Base-by-base conservation (phyloP, 2,329 filamentous ascomycete species). In the Apiospora malaysiana region DNA sequence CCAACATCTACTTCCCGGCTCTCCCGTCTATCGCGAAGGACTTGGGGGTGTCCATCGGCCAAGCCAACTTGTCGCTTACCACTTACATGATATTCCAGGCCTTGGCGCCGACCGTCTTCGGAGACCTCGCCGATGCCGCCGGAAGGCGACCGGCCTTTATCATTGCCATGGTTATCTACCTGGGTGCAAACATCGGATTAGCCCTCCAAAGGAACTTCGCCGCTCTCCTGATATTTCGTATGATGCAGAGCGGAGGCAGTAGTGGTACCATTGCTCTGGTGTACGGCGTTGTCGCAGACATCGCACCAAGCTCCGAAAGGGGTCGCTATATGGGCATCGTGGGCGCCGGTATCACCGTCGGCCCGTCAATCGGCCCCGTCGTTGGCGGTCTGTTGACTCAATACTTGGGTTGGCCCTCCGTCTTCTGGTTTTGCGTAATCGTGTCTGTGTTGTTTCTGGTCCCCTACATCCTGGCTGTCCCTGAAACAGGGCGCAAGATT, bases 251-350 rank as follows among this genome's bases (percentile, higher is more conserved):
- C 43, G 84, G 85, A 0, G 91, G 92, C 0, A 91, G 88, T 77
- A 91, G 89, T 75, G 90, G 90, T 0, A 92, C 91, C 0, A 84
- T 94, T n/a, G 91, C 93, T 0, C 83, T 96, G 0, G 89, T 89
- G 0, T 92, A 88, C 72, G 93, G 90, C 1, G 89, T 94, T 1
- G 88, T 95, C 18, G 90, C 91, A 0, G 93, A 96, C 75, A 86
- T 94, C 6, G 86, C 90, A 0, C 89, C 91, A 0, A 90, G 87
- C 65, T 86, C 88, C 0, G 92, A 95, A 78, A 84, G 93, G 75
- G 93, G 93, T 2, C 88, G 86, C 70, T 95, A 93, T 77, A 91
- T 95, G 83, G 92, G 89, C 68, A 87, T 90, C 72, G 88, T 90
- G n/a, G 87, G 86, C 43, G 85, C 85, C 4, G 90, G 87, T 21